Base-by-base conservation (phyloP, 2,329 filamentous ascomycete species). In the Chaetomium olivaceum region DNA sequence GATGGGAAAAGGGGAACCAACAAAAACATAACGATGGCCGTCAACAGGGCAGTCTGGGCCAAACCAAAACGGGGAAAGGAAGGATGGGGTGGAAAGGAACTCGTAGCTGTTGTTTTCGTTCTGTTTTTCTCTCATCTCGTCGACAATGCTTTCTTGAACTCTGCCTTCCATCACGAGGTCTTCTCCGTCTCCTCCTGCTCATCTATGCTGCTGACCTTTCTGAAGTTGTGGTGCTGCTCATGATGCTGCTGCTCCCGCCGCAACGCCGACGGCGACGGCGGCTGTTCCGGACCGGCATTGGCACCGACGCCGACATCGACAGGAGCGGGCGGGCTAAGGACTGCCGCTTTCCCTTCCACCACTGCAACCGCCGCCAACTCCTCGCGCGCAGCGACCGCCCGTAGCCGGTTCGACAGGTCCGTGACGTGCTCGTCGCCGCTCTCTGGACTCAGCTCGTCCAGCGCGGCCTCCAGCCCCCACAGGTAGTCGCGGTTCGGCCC, bases 401-500 rank as follows among this genome's bases (percentile, higher is more conserved):
- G 86, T 52, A 95, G 89, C 61, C 91, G 85, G 64, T 81, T 78
- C 19, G 91, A 92, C 71, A 99, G 80, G 78, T 98, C 93, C 58
- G 86, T 89, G 61, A 99, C 85, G 81, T 99, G 94, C 68, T 84
- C 84, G 80, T 98, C 95, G 3, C 87, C 88, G 74, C 91, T 95
- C 61, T 91, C 91, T 2, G 85, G 80, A 68, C 91, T 89, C 70
- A 98, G 79, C 33, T 85, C 87, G 66, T 88, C 78, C 70, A 99
- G 82, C 7, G 92, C 91, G 64, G 81, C 80, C 75, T 97, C 91
- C 52, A 99, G 81, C 70, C 89, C 84, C 75, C 92, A 89, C 51
- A 99, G 82, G 78, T 99, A 99, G 74, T 98, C 94, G 66, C 84
- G 88, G 77, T 98, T 98, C 75, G 89, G 86, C 0, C 95, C 95